phyloP scores from a whole-genome alignment of 331 rosid genomes.

The Erythrophleum ivorense region DNA sequence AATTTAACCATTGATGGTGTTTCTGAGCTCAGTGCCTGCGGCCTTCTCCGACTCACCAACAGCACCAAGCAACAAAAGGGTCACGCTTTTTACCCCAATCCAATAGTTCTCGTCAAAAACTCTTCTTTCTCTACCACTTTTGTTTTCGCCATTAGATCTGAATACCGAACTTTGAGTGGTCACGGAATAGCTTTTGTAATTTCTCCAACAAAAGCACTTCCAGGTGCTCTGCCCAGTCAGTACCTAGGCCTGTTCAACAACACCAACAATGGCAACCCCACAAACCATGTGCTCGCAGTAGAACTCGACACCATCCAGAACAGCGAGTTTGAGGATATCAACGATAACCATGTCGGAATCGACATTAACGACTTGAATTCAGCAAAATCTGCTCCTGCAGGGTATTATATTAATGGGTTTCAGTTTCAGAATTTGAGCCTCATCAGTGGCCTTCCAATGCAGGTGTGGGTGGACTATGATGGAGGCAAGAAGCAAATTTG shows the following conservation, averaged over 20 bases:
- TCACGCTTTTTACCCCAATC: background rate
- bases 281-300: background rate
- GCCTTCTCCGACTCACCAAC: slow-evolving; percentile 22
- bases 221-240: background rate
- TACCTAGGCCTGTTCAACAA: background rate
- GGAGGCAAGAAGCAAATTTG: background rate
- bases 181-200: background rate
- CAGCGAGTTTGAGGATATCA: background rate
- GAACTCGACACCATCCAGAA: background rate
- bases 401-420: background rate
- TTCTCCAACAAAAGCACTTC: background rate
- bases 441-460: background rate
- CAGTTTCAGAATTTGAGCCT: background rate
- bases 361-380: background rate
- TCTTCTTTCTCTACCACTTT: background rate
- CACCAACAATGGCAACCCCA: background rate
- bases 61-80: background rate
- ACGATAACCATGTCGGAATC: background rate
- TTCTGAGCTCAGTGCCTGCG: background rate
- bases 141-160: background rate
- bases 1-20: background rate
- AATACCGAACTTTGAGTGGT: background rate
- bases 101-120: background rate
- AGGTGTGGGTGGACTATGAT: slow-evolving; percentile 8
- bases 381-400: background rate